Evolutionary conservation across 2,329 filamentous ascomycete species (phyloP), one percentile per base, ranked within the genome.

Genomic region (Pleoardoris graminearum): DNA sequence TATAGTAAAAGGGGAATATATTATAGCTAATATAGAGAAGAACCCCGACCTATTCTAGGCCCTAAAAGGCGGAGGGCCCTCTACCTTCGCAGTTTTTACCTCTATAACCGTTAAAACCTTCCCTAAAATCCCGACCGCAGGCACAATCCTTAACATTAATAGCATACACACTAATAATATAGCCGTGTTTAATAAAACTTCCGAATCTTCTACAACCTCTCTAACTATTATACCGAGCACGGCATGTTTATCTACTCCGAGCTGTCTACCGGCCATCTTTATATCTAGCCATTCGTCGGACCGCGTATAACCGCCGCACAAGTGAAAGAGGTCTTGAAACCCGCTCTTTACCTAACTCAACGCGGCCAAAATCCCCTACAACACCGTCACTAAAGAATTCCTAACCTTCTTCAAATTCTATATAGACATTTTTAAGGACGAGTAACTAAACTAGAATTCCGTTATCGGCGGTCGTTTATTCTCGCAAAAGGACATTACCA

Each of bases 21-120:
- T 68, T 10, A 68, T 65, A 1, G 67, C 67, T 33, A 73, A 70
- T 21, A 65, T 65, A 0, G 54, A 66, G 4, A 54, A 66, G 30
- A 73, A 76, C 14, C 36, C 70, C 0, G 73, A 75, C 43, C 66
- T 76, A 2, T 76, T 68, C 55, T 72, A 68, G 68, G 69, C 68
- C 7, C 58, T 72, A 10, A 69, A 68, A 47, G 69, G 69, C 12
- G 69, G 69, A 17, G 70, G 70, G 17, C 68, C 68, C 1, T 59
- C 62, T 19, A 60, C 67, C 1, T 72, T 68, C 38, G 70, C 65
- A 12, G 63, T 70, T 5, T 63, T 72, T 5, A 59, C 60, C 7
- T 60, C 63, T 3, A 58, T 71, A 32, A 73, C 68, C 4, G 68
- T 66, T 21, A 73, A 72, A 58, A 71, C 61, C 1, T 66, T 63